Conservation (phyloP, 805 yeast genomes). For the Kodamaea kaohsiungensis region DNA sequence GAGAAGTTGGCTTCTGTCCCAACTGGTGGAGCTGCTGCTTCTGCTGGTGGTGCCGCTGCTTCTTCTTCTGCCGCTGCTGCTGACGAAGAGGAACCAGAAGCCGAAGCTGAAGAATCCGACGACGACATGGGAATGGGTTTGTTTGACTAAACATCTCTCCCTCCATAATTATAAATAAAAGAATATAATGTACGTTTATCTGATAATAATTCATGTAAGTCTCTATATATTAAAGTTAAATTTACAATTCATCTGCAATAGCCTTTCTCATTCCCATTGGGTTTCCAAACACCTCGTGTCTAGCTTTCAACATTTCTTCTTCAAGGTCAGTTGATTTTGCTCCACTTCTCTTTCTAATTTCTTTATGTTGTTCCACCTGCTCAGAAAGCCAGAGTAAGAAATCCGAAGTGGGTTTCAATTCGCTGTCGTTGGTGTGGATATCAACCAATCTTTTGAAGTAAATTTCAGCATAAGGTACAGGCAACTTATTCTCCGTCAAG, state of each 20-base stretch:
- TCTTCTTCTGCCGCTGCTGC: constrained; percentile 28
- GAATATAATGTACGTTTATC: not conserved
- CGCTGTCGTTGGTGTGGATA: constrained; percentile 31
- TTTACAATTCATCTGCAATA: constrained; percentile 49
- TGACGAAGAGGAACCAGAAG: constrained; percentile 28
- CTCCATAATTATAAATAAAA: constrained; percentile 3
- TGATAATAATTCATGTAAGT: too few relatives aligned
- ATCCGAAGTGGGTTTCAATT: constrained; percentile 31
- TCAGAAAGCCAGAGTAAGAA: constrained; percentile 67
- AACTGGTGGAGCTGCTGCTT: constrained; percentile 33
- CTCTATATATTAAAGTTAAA: too few relatives aligned
- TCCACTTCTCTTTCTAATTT: constrained; percentile 23
- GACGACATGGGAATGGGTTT: constrained; percentile 37
- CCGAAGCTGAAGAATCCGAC: constrained; percentile 27
- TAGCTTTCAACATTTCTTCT: constrained; percentile 34
- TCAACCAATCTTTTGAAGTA: constrained; percentile 26
- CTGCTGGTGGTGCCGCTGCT: constrained; percentile 27
- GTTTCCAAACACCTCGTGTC: constrained; percentile 78
- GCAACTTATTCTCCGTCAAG: constrained; percentile 23
- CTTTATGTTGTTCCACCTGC: constrained; percentile 35
- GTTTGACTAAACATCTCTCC: constrained; percentile 25
- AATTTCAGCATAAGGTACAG: constrained; percentile 9
- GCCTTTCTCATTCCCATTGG: constrained; percentile 69
- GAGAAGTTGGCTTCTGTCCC: constrained; percentile 38
- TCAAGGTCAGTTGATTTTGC: constrained; percentile 39